phyloP scores from a whole-genome alignment of 2,329 filamentous ascomycete species.

The Aspergillus quadrilineatus region DNA sequence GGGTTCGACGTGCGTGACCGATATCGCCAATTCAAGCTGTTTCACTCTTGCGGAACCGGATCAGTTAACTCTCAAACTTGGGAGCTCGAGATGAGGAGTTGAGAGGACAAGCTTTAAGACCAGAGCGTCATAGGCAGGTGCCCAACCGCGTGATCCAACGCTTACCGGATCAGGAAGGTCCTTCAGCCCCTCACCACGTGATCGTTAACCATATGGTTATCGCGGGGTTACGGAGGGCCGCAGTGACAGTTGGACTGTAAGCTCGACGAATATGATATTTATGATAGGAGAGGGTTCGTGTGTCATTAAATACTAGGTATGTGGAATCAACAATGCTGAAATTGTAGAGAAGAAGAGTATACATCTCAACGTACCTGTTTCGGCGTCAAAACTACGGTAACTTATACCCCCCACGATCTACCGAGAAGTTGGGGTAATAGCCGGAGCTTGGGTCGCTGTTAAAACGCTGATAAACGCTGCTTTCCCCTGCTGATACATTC shows the following conservation, averaged over 20 bases:
- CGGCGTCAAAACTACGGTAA: neutral
- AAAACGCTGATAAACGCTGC: neutral
- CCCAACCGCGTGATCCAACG: neutral
- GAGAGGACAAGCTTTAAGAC: neutral
- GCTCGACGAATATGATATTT: neutral
- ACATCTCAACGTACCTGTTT: neutral
- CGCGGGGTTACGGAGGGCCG: neutral
- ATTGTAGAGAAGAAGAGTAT: neutral
- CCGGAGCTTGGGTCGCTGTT: neutral
- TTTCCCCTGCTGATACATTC: neutral
- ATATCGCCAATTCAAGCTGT: constrained; percentile 4
- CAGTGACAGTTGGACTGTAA: neutral
- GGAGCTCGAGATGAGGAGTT: neutral
- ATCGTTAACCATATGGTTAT: neutral
- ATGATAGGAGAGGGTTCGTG: no score
- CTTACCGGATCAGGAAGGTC: constrained; percentile 9
- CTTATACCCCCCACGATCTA: neutral
- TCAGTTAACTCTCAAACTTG: neutral
- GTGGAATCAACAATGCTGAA: no score
- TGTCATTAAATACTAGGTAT: no score
- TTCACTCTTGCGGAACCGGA: neutral
- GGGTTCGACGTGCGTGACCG: constrained; percentile 10
- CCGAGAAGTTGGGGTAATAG: constrained; percentile 2
- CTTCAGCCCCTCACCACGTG: constrained; percentile 5
- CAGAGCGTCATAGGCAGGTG: constrained; percentile 1